Conservation (phyloP, 2,329 filamentous ascomycete genomes). For the Emericellopsis cladophorae region DNA sequence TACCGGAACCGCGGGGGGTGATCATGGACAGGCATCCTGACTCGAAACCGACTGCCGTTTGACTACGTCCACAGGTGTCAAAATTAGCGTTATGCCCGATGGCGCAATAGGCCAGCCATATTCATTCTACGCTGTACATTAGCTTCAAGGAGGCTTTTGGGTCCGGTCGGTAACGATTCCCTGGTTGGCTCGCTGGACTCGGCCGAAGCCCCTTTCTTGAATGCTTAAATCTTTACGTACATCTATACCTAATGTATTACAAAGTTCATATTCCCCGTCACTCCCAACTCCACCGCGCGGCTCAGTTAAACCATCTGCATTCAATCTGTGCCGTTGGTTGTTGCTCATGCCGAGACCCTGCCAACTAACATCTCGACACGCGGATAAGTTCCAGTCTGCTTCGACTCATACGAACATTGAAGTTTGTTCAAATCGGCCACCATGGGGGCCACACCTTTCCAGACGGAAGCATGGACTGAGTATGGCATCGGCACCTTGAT, state of each 20-base stretch:
- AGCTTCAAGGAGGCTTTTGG: background rate
- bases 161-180: background rate
- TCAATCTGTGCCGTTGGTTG: background rate
- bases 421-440: background rate
- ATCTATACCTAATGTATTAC: background rate
- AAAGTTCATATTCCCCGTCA: background rate
- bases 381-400: background rate
- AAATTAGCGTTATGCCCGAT: background rate
- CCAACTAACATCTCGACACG: background rate
- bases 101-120: background rate
- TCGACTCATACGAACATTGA: too few species aligned
- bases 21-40: background rate
- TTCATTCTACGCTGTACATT: background rate
- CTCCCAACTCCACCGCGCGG: background rate
- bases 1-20: background rate
- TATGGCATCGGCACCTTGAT: constrained; percentile 24
- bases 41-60: background rate
- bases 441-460: constrained; percentile 23
- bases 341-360: background rate
- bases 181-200: background rate
- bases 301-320: background rate
- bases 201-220: background rate
- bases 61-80: background rate
- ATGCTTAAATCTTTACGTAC: background rate
- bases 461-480: constrained; percentile 28